Base-by-base conservation (phyloP, 805 yeast species). In the Starmerella ratchasimensis region DNA sequence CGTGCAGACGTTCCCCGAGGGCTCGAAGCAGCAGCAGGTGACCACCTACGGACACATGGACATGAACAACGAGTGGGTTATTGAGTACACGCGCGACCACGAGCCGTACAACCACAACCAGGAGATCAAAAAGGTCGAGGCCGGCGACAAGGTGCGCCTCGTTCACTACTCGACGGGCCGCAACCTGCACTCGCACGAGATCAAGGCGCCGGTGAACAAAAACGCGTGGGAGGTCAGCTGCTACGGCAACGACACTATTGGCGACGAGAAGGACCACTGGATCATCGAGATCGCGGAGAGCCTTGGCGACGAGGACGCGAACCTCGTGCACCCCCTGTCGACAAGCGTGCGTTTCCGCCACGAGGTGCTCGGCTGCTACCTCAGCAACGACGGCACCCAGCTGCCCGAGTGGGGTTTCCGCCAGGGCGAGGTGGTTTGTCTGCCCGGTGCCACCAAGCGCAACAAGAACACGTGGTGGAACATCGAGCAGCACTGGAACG, bases 371-470 rank as follows among this genome's bases (percentile, higher is more conserved):
- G 72, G 79, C 34, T 97, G 93, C 31, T 88, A 94, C 15, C 70
- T 90, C 72, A 86, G 94, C 93, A 79, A 95, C 53, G 69, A 76
- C 50, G 94, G 81, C 52, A 75, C 70, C 41, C 56, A 72, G 30
- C 71, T 90, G 42, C 98, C 99, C 15, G 96, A 82, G 13, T 90
- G 99, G 99, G 98, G 80, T 1, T 80, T 88, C 71, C 73, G 83
- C 56, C 99, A 90, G 65, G 94, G 94, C 45, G 99, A 90, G 64
- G 88, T 90, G 46, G 77, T 76, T 1, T 90, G 99, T 62, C 53
- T 57, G 38, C 56, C 58, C 20, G 46, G 49, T 34, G 62, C 74
- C 52, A 58, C 71, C 20, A 45, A 57, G 9, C 63, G 63, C 37
- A 83, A 79, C 56, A 72, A 73, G 52, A 64, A 69, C 38, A 73